Base-by-base conservation (phyloP, 164 flowering plant genomes). In the Aristolochia fimbriata region DNA sequence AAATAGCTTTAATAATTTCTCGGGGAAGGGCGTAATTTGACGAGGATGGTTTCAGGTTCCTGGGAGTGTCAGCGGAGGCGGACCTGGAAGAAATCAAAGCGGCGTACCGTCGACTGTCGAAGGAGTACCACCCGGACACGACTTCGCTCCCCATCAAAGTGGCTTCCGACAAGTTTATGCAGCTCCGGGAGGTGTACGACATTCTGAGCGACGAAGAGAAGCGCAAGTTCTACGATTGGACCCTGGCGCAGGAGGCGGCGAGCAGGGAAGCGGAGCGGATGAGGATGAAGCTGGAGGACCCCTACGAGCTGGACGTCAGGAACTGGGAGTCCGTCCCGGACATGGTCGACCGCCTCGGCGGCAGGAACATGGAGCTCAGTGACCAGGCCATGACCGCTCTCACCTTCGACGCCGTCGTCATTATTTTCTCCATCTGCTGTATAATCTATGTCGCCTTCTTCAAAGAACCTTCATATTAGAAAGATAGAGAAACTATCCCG, bases 101-200 rank as follows among this genome's bases (percentile, higher is more conserved):
- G 0, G 96, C 97, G 4, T 91, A 86, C 68, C 48, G 96, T 25
- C 72, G 90, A 51, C 68, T 91, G 55, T 86, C 96, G 12, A 91
- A 88, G 60, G 96, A 91, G 70, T 88, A 88, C 69, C 97, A 91
- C 68, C 97, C 97, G 0, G 96, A 91, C 78, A 83, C 97, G 31
- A 91, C 97, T 0, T 68, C 85, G 0, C 87, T 91, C 5, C 96
- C 97, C 17, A 50, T 91, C 12, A 81, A 78, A 63, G 67, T 79
- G 0, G 96, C 96, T 3, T 91, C 97, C 0, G 86, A 81, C 10
- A 88, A 83, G 71, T 88, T 91, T 78, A 71, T 91, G 91, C 84
- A 71, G 62, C 76, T 91, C 9, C 73, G 80, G 69, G 80, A 86
- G 56, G 71, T 84, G 19, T 91, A 91, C 51, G 76, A 88, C 33